Evolutionary conservation across 164 flowering plant species (phyloP).

Genomic region (Macadamia integrifolia): DNA sequence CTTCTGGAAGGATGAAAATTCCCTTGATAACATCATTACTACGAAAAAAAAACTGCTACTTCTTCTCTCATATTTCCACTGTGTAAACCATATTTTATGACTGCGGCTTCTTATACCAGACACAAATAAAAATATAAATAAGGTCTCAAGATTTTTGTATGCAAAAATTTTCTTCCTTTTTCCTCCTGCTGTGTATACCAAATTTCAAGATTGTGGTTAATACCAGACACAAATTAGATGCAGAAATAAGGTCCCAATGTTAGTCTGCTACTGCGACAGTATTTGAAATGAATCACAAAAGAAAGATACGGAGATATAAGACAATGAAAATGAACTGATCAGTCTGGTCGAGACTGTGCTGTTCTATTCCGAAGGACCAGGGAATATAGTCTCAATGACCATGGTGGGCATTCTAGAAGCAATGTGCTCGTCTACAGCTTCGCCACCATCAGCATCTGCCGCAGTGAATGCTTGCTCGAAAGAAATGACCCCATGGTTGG

Average conservation of each 20-base stretch:
- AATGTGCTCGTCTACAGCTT: conserved; percentile 67
- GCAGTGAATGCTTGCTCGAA: conserved; percentile 82
- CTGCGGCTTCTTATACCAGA: too few species aligned
- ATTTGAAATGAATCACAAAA: background rate
- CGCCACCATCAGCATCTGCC: conserved; percentile 92
- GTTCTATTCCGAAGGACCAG: conserved; percentile 52
- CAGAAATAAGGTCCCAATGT: background rate
- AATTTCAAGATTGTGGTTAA: too few species aligned
- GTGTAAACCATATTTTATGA: too few species aligned
- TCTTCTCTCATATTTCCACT: too few species aligned
- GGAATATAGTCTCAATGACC: conserved; percentile 87
- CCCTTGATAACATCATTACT: too few species aligned
- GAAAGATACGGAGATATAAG: background rate
- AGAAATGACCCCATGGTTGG: conserved; percentile 46
- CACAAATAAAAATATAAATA: too few species aligned
- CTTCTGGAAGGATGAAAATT: too few species aligned
- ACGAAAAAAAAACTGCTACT: too few species aligned
- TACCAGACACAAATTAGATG: too few species aligned
- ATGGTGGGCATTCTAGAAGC: conserved; percentile 45
- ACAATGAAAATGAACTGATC: conserved; percentile 36
- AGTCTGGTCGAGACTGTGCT: conserved; percentile 79
- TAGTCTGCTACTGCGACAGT: background rate
- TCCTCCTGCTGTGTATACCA: background rate
- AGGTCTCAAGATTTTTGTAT: too few species aligned
- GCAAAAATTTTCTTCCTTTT: background rate